A percentile compares a stretch with the other conserved stretches of the same genome.
phyloP scores from a whole-genome alignment of 345 rosid species.

The Euphorbia lathyris region DNA sequence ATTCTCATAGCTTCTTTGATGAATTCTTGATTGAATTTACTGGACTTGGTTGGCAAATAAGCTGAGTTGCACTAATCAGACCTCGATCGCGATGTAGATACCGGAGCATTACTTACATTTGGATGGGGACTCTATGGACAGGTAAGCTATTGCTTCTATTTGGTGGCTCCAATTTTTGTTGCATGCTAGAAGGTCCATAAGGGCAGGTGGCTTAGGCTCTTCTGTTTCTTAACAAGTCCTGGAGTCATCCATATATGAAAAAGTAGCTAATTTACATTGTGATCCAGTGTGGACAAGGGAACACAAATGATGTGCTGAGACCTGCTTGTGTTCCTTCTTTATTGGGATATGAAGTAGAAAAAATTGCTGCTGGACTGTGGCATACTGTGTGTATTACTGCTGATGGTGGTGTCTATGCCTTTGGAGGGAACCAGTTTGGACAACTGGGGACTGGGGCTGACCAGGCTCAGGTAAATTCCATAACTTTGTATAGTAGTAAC shows the following conservation, averaged over 20 bases:
- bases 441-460: slow-evolving; percentile 78
- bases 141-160: slow-evolving; percentile 36
- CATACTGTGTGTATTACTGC: slow-evolving; percentile 67
- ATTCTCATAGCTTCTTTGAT: background rate
- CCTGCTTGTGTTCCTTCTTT: slow-evolving; percentile 62
- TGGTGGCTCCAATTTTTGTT: background rate
- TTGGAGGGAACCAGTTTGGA: slow-evolving; percentile 93
- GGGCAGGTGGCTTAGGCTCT: background rate
- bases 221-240: no score
- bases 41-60: background rate
- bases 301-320: slow-evolving; percentile 59
- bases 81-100: slow-evolving; percentile 40
- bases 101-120: slow-evolving; percentile 69
- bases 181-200: background rate
- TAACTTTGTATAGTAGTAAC: no score
- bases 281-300: slow-evolving; percentile 80
- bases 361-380: slow-evolving; percentile 78
- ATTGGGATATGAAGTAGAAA: slow-evolving; percentile 40
- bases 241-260: no score
- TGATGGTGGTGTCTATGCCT: slow-evolving; percentile 60
- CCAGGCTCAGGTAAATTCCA: slow-evolving; percentile 56
- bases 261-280: background rate
- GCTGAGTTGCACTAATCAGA: background rate
- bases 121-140: slow-evolving; percentile 95
- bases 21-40: background rate